Conservation (phyloP, 441 rosid species). For the Bruguiera hainesii region DNA sequence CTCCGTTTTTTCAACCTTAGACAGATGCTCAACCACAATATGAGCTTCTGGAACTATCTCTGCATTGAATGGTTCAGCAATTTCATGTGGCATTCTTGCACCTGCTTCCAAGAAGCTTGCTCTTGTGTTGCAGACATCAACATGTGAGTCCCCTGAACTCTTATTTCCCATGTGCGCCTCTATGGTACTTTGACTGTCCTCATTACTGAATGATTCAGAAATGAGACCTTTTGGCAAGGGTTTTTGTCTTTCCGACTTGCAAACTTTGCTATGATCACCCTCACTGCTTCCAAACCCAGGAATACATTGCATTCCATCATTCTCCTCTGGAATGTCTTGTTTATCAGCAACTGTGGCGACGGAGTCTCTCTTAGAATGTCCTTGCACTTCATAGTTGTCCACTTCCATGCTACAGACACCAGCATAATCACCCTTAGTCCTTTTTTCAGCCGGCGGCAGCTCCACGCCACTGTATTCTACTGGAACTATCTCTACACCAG, state of each 20-base stretch:
- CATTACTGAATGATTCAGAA: constrained; percentile 22
- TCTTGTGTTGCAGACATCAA: constrained; percentile 9
- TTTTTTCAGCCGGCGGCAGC: constrained; percentile 16
- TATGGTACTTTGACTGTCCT: constrained; percentile 12
- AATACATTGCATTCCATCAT: constrained; percentile 21
- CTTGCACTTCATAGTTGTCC: constrained; percentile 19
- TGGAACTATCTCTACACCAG: constrained; percentile 17
- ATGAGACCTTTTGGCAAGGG: constrained; percentile 22
- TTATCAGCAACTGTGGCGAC: constrained; percentile 6
- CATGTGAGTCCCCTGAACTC: constrained; percentile 12
- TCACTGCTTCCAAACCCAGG: constrained; percentile 18
- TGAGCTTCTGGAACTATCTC: constrained; percentile 18
- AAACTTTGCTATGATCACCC: constrained; percentile 15
- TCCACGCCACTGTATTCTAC: constrained; percentile 18
- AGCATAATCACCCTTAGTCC: constrained; percentile 18
- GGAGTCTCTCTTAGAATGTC: constrained; percentile 10
- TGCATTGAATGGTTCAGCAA: constrained; percentile 20
- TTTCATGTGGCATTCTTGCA: constrained; percentile 18
- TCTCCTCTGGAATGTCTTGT: constrained; percentile 15
- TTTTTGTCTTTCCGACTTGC: constrained; percentile 18
- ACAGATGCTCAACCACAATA: constrained; percentile 13
- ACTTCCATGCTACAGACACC: constrained; percentile 25
- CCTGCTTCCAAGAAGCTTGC: constrained; percentile 20
- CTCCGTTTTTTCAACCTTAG: constrained; percentile 7
- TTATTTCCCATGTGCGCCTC: constrained; percentile 16